Percentiles rank a stretch among this genome's conserved stretches.
Evolutionary conservation across 1,139 yeast species (phyloP).

Genomic region (Insectozyma bohioensis): DNA sequence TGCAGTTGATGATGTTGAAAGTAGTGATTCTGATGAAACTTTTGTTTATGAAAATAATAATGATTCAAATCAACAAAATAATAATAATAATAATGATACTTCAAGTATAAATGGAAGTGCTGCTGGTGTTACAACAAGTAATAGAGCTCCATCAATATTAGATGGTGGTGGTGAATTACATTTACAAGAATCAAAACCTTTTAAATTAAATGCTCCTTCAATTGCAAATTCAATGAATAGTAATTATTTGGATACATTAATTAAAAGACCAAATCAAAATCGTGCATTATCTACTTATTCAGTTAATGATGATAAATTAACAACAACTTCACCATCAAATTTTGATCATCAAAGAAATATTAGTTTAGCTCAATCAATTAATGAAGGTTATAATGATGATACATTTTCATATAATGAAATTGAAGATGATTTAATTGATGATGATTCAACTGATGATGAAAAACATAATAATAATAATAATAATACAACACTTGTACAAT

Average conservation of each 20-base stretch:
- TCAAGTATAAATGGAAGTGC: slow-evolving; percentile 16
- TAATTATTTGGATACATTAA: slow-evolving; percentile 18
- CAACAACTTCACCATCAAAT: not conserved
- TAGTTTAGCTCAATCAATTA: slow-evolving; percentile 11
- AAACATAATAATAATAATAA: slow-evolving; percentile 17
- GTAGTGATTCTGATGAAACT: slow-evolving; percentile 88
- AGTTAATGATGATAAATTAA: slow-evolving; percentile 2
- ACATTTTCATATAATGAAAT: slow-evolving; percentile 33
- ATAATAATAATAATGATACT: slow-evolving; percentile 12
- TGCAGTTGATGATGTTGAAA: slow-evolving; percentile 87
- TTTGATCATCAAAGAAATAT: slow-evolving; percentile 4
- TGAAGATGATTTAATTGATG: slow-evolving; percentile 29
- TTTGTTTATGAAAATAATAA: slow-evolving; percentile 77
- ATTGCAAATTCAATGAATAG: slow-evolving; percentile 24
- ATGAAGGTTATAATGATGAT: slow-evolving; percentile 18
- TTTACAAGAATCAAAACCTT: slow-evolving; percentile 4
- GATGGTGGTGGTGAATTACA: slow-evolving; percentile 1
- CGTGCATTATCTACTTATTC: slow-evolving; percentile 15
- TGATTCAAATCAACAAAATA: slow-evolving; percentile 14
- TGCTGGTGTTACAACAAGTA: slow-evolving; percentile 4
- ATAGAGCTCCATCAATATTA: slow-evolving; percentile 9
- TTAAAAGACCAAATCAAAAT: slow-evolving; percentile 13
- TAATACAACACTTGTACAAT: slow-evolving; percentile 10
- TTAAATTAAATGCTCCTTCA: slow-evolving; percentile 14
- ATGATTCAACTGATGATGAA: slow-evolving; percentile 35